Evolutionary conservation across 2,329 filamentous ascomycete genomes (phyloP).

Genomic region (Ramichloridium luteum): DNA sequence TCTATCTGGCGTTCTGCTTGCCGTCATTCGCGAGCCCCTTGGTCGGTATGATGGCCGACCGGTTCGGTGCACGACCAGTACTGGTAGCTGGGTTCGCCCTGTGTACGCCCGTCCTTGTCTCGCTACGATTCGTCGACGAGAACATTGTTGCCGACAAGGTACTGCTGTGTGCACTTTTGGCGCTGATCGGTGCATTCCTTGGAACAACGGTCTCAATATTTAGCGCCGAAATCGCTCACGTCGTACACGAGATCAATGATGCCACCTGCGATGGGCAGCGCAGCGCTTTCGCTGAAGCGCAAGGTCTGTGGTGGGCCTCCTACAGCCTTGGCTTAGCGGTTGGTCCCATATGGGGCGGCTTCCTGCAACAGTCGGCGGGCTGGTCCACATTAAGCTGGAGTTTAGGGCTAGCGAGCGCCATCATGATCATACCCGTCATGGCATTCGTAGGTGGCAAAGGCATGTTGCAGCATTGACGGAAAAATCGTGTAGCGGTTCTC

Average conservation of each 20-base stretch:
- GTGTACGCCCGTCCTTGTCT: conserved; percentile 3
- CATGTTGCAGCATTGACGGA: too few species aligned
- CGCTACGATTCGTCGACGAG: conserved; percentile 4
- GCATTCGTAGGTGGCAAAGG: too few species aligned
- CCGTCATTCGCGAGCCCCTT: conserved; percentile 3
- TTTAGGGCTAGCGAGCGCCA: too few species aligned
- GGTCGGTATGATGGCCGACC: conserved; percentile 4
- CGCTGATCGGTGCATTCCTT: conserved; percentile 2
- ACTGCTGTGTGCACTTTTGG: conserved; percentile 4
- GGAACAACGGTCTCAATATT: conserved; percentile 3
- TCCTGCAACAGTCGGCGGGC: conserved; percentile 4
- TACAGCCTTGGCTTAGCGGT: conserved; percentile 2
- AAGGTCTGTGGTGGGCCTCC: conserved; percentile 4
- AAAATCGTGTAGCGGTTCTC: too few species aligned
- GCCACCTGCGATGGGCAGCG: too few species aligned
- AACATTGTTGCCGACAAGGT: conserved; percentile 3
- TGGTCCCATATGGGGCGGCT: conserved; percentile 5
- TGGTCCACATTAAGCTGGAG: conserved; percentile 4
- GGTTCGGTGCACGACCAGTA: conserved; percentile 2
- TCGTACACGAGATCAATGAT: conserved; percentile 1
- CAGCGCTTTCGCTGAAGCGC: conserved; percentile 3
- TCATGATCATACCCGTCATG: too few species aligned
- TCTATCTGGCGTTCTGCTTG: conserved; percentile 3
- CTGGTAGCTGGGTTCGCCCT: conserved; percentile 1
- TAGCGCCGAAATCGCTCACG: conserved; percentile 4